Conservation (phyloP, 2,329 filamentous ascomycete genomes). For the Fusarium tupiense region DNA sequence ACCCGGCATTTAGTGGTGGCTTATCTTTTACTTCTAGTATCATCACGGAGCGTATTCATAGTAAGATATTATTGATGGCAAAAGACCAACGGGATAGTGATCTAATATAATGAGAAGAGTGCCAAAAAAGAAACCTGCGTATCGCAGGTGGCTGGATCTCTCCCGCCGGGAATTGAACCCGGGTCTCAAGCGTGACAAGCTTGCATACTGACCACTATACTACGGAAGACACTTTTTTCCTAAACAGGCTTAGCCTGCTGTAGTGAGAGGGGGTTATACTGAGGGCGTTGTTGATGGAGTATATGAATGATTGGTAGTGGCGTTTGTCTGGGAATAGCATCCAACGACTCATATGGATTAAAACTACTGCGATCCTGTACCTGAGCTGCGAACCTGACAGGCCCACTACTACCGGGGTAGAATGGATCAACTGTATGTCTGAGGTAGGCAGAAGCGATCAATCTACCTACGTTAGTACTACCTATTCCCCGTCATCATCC, state of each 20-base stretch:
- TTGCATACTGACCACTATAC: slow-evolving; percentile 41
- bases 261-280: not conserved
- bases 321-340: too few relatives aligned
- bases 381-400: not conserved
- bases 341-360: too few relatives aligned
- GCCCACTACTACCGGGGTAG: too few relatives aligned
- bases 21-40: slow-evolving; percentile 11
- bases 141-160: slow-evolving; percentile 33
- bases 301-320: not conserved
- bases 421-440: too few relatives aligned
- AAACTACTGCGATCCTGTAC: not conserved
- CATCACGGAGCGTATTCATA: slow-evolving; percentile 21
- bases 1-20: slow-evolving; percentile 45
- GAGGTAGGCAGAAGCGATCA: too few relatives aligned
- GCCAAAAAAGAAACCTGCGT: slow-evolving; percentile 9
- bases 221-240: slow-evolving; percentile 25
- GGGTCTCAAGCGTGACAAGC: slow-evolving; percentile 40
- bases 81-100: not conserved
- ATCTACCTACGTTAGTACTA: too few relatives aligned
- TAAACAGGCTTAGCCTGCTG: not conserved
- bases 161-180: slow-evolving; percentile 40
- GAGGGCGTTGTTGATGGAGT: rapidly evolving
- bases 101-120: not conserved
- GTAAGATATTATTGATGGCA: not conserved
- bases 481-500: rapidly evolving